phyloP scores from a whole-genome alignment of 2,329 filamentous ascomycete genomes.

The Claviceps lovelessii region DNA sequence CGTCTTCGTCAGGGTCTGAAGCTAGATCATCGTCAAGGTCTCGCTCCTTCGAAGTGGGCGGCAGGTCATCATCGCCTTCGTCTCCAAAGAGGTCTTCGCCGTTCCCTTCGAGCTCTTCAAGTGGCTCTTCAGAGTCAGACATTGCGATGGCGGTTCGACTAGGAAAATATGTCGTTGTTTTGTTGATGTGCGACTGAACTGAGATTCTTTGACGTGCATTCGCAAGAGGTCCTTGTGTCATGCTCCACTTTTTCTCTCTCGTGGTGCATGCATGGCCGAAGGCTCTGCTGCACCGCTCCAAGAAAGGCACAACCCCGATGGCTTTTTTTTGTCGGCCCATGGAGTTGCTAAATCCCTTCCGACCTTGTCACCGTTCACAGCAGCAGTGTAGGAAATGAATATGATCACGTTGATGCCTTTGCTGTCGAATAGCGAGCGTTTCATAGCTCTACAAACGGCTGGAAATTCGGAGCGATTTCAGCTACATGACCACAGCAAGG shows the following conservation, averaged over 20 bases:
- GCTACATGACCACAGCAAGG: too few relatives aligned
- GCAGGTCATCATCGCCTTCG: slow-evolving; percentile 41
- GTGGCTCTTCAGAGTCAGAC: slow-evolving; percentile 42
- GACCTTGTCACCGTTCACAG: too few relatives aligned
- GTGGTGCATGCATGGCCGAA: too few relatives aligned
- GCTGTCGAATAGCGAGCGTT: too few relatives aligned
- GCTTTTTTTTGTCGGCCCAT: too few relatives aligned
- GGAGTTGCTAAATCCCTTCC: too few relatives aligned
- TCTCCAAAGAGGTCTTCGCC: slow-evolving; percentile 51
- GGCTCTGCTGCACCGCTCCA: too few relatives aligned
- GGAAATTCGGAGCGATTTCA: too few relatives aligned
- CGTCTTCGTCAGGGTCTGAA: slow-evolving; percentile 34
- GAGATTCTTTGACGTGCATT: neutral
- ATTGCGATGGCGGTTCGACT: slow-evolving; percentile 19
- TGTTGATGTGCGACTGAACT: neutral
- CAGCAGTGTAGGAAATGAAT: too few relatives aligned
- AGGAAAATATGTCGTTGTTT: neutral
- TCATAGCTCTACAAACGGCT: too few relatives aligned
- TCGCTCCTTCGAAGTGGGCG: slow-evolving; percentile 44
- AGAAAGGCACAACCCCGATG: too few relatives aligned
- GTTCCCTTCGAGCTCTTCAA: slow-evolving; percentile 35
- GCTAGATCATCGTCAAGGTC: slow-evolving; percentile 43
- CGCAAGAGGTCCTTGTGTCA: neutral
- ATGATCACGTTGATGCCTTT: too few relatives aligned
- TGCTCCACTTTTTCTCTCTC: neutral